Conservation (phyloP, 192 early-diverging fungal genomes). For the Backusella mclennaniae region DNA sequence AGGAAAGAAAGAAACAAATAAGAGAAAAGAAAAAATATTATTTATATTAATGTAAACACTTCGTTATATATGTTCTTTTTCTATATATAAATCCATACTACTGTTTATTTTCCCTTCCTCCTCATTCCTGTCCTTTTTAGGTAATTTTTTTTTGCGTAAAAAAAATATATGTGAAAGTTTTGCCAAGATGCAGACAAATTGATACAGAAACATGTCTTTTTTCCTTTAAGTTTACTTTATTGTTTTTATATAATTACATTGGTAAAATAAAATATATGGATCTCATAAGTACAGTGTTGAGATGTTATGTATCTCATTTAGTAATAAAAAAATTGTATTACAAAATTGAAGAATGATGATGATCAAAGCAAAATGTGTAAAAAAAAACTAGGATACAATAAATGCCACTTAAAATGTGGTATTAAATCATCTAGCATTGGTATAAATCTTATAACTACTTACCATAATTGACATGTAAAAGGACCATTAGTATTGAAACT, state of each 20-base stretch:
- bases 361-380: background rate
- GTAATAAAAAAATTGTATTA: background rate
- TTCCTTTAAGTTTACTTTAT: background rate
- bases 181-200: background rate
- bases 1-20: background rate
- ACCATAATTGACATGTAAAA: background rate
- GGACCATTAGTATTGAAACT: background rate
- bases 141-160: background rate
- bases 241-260: background rate
- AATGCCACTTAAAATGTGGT: background rate
- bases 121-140: background rate
- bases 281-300: background rate
- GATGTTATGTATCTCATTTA: background rate
- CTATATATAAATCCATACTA: background rate
- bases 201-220: background rate
- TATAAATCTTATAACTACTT: background rate
- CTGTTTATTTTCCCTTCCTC: background rate
- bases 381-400: background rate
- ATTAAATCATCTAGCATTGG: background rate
- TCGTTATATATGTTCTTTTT: background rate
- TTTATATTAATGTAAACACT: background rate
- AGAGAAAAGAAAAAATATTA: background rate
- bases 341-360: conserved; percentile 3
- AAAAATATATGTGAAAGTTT: background rate
- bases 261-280: background rate